Conservation (phyloP, 179 eudicot species). For the Beta corolliflora region DNA sequence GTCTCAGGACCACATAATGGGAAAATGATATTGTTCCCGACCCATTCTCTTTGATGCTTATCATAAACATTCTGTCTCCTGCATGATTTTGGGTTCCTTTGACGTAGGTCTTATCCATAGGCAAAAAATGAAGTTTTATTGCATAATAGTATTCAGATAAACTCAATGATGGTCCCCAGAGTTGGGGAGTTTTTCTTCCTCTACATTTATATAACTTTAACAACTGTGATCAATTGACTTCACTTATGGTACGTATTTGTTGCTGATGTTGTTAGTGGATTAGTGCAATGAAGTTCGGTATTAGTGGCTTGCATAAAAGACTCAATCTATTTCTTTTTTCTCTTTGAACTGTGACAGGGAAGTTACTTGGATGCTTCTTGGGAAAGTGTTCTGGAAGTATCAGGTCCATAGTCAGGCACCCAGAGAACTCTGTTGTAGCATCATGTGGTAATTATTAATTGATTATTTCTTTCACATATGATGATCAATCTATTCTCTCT, state of each 20-base stretch:
- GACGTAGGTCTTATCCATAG: neutral
- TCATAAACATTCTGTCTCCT: neutral
- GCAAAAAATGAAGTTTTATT: neutral
- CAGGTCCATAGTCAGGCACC: constrained; percentile 84
- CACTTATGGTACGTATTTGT: neutral
- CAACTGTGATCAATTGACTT: neutral
- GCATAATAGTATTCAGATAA: neutral
- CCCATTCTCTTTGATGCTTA: neutral
- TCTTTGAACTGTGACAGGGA: constrained; percentile 50
- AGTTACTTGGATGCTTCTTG: constrained; percentile 78
- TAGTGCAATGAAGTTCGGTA: neutral
- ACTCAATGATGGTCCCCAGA: neutral
- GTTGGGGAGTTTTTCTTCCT: neutral
- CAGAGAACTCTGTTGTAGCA: constrained; percentile 80
- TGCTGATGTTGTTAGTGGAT: neutral
- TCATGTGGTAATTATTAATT: constrained; percentile 76
- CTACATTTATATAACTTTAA: neutral
- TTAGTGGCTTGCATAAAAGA: neutral
- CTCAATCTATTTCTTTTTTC: neutral
- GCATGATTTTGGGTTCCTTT: neutral
- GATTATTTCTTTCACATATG: constrained; percentile 1
- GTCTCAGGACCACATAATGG: neutral
- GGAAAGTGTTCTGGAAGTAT: constrained; percentile 98
- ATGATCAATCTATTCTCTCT: constrained; percentile 3
- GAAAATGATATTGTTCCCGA: neutral